phyloP scores from a whole-genome alignment of 1,284 basidiomycete species.

The Trichosporon sp. region DNA sequence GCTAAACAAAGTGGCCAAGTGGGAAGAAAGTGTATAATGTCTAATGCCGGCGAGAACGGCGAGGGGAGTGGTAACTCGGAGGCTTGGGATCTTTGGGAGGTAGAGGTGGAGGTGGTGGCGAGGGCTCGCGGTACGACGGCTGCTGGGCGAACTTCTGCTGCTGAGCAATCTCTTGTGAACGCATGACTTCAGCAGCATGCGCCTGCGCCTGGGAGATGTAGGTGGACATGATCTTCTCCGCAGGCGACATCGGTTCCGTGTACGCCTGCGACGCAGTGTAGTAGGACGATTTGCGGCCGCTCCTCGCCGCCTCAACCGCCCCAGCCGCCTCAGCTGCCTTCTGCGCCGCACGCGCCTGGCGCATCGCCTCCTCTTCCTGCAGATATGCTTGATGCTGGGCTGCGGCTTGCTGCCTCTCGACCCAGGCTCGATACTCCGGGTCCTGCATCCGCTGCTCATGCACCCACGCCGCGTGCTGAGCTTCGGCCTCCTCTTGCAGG shows the following conservation, averaged over 20 bases:
- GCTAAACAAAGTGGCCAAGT: neutral
- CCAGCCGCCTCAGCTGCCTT: neutral
- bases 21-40: neutral
- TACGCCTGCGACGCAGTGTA: neutral
- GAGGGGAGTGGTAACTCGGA: neutral
- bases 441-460: slow-evolving; percentile 4
- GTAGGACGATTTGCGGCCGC: slow-evolving; percentile 4
- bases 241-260: neutral
- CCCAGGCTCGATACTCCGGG: neutral
- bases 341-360: neutral
- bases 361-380: slow-evolving; percentile 8
- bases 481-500: slow-evolving; percentile 4
- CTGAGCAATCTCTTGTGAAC: slow-evolving; percentile 4
- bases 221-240: slow-evolving; percentile 16
- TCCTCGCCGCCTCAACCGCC: neutral
- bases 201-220: slow-evolving; percentile 15
- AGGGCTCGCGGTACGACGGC: slow-evolving; percentile 1
- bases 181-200: slow-evolving; percentile 11
- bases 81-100: slow-evolving; percentile 16
- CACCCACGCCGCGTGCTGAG: neutral
- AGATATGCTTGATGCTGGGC: slow-evolving; percentile 1
- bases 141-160: slow-evolving; percentile 5
- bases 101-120: slow-evolving; percentile 8
- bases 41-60: slow-evolving; percentile 7
- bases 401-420: neutral